phyloP scores from a whole-genome alignment of 495 filamentous ascomycete genomes.

The Physcia stellaris region DNA sequence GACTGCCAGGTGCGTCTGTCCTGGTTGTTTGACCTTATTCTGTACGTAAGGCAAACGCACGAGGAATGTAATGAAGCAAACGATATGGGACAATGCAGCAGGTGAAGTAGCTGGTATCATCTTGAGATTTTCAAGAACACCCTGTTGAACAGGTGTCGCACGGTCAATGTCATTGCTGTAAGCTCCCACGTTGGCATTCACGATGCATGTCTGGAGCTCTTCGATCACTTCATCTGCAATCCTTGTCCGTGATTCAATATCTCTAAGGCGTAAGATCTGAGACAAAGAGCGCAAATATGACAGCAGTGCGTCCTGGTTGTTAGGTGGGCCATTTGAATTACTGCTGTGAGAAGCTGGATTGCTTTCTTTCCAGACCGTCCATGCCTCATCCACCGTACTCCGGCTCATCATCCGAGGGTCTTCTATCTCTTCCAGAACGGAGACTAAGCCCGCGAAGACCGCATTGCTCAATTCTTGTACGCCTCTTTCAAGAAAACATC shows the following conservation, averaged over 20 bases:
- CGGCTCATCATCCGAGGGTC: constrained; percentile 35
- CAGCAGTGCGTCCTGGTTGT: constrained; percentile 63
- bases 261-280: constrained; percentile 69
- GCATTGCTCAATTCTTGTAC: constrained; percentile 58
- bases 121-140: constrained; percentile 59
- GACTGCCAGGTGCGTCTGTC: constrained; percentile 66
- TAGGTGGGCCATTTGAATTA: constrained; percentile 23
- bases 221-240: constrained; percentile 41
- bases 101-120: constrained; percentile 54
- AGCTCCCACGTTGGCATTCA: constrained; percentile 55
- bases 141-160: constrained; percentile 61
- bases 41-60: constrained; percentile 53
- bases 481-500: constrained; percentile 41
- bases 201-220: constrained; percentile 45
- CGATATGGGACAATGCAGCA: constrained; percentile 51
- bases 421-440: constrained; percentile 47
- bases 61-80: constrained; percentile 54
- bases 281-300: constrained; percentile 67
- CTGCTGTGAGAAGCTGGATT: constrained; percentile 40
- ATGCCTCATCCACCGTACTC: constrained; percentile 45
- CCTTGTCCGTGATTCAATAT: constrained; percentile 43
- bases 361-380: constrained; percentile 58
- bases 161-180: constrained; percentile 81
- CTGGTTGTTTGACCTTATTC: constrained; percentile 1
- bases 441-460: constrained; percentile 51